phyloP scores from a whole-genome alignment of 306 rosid genomes.

The Mimosa pudica region DNA sequence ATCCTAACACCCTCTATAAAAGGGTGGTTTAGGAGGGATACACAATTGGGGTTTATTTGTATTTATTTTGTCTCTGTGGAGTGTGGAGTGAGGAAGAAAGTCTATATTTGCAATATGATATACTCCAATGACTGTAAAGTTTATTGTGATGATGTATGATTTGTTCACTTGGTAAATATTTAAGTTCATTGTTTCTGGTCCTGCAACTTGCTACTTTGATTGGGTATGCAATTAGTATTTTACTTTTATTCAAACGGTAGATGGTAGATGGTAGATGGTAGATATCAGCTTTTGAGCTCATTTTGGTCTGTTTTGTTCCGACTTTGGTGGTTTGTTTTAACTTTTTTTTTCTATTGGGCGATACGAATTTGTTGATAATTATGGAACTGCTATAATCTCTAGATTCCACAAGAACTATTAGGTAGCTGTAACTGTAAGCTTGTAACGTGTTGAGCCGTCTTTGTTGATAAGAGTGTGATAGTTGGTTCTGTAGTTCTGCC shows the following conservation, averaged over 20 bases:
- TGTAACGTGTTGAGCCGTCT: neutral
- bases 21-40: conserved; percentile 1
- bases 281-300: conserved; percentile 1
- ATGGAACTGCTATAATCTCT: neutral
- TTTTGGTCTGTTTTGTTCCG: neutral
- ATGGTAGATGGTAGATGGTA: neutral
- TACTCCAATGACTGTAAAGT: conserved; percentile 41
- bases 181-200: conserved; percentile 32
- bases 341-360: no score
- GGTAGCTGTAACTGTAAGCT: neutral
- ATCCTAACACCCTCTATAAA: neutral
- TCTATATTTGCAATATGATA: conserved; percentile 37
- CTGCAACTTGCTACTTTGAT: conserved; percentile 18
- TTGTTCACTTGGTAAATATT: conserved; percentile 29
- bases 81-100: conserved; percentile 15
- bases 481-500: neutral
- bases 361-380: neutral
- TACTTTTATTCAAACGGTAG: neutral
- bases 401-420: neutral
- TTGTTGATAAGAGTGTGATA: neutral
- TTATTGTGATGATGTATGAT: conserved; percentile 39
- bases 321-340: neutral
- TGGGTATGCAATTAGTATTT: neutral
- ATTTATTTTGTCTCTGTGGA: conserved; percentile 14
- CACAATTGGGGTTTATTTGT: conserved; percentile 8